Conservation (phyloP, 768 basidiomycete genomes). For the Boletus sp. region DNA sequence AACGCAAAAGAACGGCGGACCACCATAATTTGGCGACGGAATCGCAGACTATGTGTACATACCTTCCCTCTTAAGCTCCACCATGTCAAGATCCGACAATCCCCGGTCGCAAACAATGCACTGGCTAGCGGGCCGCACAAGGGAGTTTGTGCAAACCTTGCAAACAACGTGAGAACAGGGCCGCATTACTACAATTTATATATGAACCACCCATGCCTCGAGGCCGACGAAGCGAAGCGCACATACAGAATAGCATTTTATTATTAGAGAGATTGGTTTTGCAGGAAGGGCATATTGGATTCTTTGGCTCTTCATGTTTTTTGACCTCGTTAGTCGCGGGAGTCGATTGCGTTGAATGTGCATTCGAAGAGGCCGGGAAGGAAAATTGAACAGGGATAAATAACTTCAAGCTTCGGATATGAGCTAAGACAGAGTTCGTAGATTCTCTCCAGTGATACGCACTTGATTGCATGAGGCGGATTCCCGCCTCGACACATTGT, state of each 20-base stretch:
- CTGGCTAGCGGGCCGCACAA: slow-evolving; percentile 73
- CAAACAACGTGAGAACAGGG: slow-evolving; percentile 92
- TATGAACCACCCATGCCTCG: not conserved
- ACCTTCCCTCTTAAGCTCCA: slow-evolving; percentile 91
- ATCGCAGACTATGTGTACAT: slow-evolving; percentile 12
- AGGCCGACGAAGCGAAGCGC: not conserved
- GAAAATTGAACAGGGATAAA: slow-evolving; percentile 82
- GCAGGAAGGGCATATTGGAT: slow-evolving; percentile 85
- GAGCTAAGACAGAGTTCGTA: not conserved
- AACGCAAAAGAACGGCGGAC: not conserved
- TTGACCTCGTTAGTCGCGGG: slow-evolving; percentile 37
- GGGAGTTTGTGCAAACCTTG: slow-evolving; percentile 85
- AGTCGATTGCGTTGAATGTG: slow-evolving; percentile 39
- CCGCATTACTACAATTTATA: slow-evolving; percentile 58
- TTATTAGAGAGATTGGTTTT: slow-evolving; percentile 84
- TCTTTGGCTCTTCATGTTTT: slow-evolving; percentile 50
- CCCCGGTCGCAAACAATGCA: slow-evolving; percentile 83
- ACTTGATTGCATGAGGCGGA: slow-evolving; percentile 78
- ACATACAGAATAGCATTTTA: slow-evolving; percentile 64
- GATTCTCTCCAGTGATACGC: slow-evolving; percentile 31
- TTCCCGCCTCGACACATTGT: slow-evolving; percentile 85
- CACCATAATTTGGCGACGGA: not conserved
- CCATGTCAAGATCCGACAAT: slow-evolving; percentile 67
- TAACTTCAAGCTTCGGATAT: slow-evolving; percentile 64
- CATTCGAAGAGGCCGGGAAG: slow-evolving; percentile 40